phyloP scores from a whole-genome alignment of 495 filamentous ascomycete genomes.

The Schizothecium vesticola region DNA sequence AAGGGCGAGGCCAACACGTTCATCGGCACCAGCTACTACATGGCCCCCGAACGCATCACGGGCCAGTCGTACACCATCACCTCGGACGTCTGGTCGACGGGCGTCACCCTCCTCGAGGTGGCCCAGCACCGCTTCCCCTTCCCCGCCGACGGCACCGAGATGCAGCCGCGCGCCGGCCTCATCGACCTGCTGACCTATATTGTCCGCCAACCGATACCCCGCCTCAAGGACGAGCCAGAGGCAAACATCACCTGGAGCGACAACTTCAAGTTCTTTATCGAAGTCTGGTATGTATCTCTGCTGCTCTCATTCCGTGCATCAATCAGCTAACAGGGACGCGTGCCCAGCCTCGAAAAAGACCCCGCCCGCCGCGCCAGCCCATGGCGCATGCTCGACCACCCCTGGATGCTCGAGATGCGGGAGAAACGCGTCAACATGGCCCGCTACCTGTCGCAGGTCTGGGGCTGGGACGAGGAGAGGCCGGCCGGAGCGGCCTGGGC shows the following conservation, averaged over 20 bases:
- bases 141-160: conserved; percentile 91
- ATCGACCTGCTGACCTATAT: conserved; percentile 97
- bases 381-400: conserved; percentile 98
- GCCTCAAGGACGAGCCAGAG: conserved; percentile 87
- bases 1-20: conserved; percentile 99
- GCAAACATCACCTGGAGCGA: conserved; percentile 83
- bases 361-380: conserved; percentile 78
- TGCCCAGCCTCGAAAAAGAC: conserved; percentile 83
- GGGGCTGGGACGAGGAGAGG: conserved; percentile 72
- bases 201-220: conserved; percentile 90
- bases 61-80: conserved; percentile 98
- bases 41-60: conserved; percentile 97
- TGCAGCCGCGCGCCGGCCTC: conserved; percentile 74
- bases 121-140: conserved; percentile 98
- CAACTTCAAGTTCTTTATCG: conserved; percentile 98
- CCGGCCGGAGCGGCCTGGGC: not conserved
- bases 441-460: conserved; percentile 84
- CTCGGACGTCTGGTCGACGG: conserved; percentile 94
- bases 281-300: conserved; percentile 79
- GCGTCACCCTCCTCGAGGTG: conserved; percentile 93
- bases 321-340: not conserved
- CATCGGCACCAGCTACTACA: conserved; percentile 98
- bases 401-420: conserved; percentile 95
- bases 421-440: conserved; percentile 95
- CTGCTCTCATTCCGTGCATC: not conserved